These are phyloP conservation scores for Calvatia gigantea DNA, from an alignment of 768 basidiomycete species.

Conservation along the genomic window DNA sequence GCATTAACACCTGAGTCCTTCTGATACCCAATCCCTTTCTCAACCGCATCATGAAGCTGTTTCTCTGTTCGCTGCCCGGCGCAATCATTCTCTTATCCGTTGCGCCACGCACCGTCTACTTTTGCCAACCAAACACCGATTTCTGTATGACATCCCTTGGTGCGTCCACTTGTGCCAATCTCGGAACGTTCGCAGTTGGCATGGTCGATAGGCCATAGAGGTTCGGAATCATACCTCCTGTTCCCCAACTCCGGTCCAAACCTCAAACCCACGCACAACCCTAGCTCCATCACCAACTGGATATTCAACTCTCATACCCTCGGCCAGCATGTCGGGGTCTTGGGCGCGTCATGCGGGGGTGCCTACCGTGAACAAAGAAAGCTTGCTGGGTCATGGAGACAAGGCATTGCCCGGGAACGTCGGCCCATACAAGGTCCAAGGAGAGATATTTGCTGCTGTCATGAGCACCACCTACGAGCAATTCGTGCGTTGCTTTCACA, in stretches of 20 bases:
- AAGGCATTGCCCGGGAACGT: slow-evolving; percentile 44
- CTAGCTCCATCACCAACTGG: slow-evolving; percentile 52
- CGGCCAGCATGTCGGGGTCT: slow-evolving; percentile 80
- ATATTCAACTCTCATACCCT: slow-evolving; percentile 67
- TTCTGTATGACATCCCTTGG: slow-evolving; percentile 73
- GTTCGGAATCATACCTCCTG: slow-evolving; percentile 70
- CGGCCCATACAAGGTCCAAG: slow-evolving; percentile 75
- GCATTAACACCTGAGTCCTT: no score
- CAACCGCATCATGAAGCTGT: no score
- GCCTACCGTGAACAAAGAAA: slow-evolving; percentile 44
- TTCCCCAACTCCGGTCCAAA: slow-evolving; percentile 59
- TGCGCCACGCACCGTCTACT: no score
- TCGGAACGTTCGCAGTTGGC: background rate
- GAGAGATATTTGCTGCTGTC: slow-evolving; percentile 72
- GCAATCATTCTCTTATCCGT: no score
- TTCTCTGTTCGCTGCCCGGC: no score
- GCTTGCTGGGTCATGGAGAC: slow-evolving; percentile 25
- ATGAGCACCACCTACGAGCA: slow-evolving; percentile 77
- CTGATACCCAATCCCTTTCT: no score
- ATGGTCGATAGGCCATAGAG: slow-evolving; percentile 58
- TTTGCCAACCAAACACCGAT: no score
- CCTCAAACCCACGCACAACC: slow-evolving; percentile 46
- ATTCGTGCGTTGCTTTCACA: slow-evolving; percentile 52
- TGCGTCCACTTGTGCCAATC: slow-evolving; percentile 28
- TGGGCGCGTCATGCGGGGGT: slow-evolving; percentile 70